Base-by-base conservation (phyloP, 257 asterid genomes). In the Primulina tabacum region DNA sequence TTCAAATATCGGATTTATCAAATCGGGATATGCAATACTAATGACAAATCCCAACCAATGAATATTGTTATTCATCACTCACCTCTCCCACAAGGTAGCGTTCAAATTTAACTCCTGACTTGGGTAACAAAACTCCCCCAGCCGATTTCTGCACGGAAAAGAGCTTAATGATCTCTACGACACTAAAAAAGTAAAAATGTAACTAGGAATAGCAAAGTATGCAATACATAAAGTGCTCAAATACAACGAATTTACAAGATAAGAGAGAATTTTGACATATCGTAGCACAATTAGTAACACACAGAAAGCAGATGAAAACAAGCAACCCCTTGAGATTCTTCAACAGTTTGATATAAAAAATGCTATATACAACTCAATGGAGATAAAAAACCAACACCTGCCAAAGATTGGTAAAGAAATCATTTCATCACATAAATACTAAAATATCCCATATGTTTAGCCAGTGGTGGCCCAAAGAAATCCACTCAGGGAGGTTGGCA, bases 1-100 rank as follows among this genome's bases (percentile, higher is more conserved):
- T 21, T 35, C 75, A 32, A 28, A 16, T 34, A 11, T 67, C 33
- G 38, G 20, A 3, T 5, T 18, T 63, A 59, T 67, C 33, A 8
- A 56, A 62, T 3, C 59, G 14, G 53, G 65, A 35, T 26, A 33
- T 0, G n/a, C 38, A 52, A 8, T 7, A 8, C 4, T 0, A 21
- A 60, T 68, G 60, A 59, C 33, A 55, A 57, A 5, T 21, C 7
- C 35, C 21, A 16, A 64, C 6, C 53, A 28, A 28, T 18, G 24
- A 2, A 24, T 2, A 1, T 0, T 17, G 6, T 10, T n/a, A 10
- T 9, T 58, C 55, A 26, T 59, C 7, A 61, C 95, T 59, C 64
- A 92, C 98, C 95, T 92, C 97, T 72, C 98, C 97, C 85, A 87
- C 65, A 40, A 92, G 94, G 76, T 92, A 87, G 5, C 95, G 81